Evolutionary conservation across 768 basidiomycete genomes (phyloP).

Genomic region (Bullera alba): DNA sequence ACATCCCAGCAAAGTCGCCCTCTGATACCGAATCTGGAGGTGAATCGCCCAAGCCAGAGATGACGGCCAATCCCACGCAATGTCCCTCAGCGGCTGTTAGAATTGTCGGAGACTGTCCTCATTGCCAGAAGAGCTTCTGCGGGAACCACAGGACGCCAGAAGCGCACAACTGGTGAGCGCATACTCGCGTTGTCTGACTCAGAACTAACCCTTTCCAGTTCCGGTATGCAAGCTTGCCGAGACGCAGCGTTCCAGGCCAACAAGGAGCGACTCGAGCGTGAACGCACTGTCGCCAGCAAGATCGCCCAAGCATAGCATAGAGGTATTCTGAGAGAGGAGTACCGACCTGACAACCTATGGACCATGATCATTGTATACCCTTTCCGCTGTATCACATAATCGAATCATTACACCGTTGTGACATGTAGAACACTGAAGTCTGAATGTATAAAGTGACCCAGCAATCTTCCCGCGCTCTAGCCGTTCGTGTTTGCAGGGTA

Average conservation of each 20-base stretch:
- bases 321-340: too few species aligned
- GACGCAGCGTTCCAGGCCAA: constrained; percentile 44
- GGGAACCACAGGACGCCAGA: constrained; percentile 41
- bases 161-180: constrained; percentile 45
- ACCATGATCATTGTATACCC: too few species aligned
- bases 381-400: too few species aligned
- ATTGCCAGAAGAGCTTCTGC: constrained; percentile 41
- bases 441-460: too few species aligned
- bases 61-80: constrained; percentile 39
- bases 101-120: constrained; percentile 41
- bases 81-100: constrained; percentile 40
- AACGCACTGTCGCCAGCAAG: constrained; percentile 41
- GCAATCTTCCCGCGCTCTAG: too few species aligned
- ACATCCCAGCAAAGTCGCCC: constrained; percentile 35
- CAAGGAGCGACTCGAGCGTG: constrained; percentile 42
- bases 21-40: constrained; percentile 4
- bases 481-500: too few species aligned
- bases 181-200: constrained; percentile 4
- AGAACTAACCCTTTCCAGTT: constrained; percentile 8
- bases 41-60: constrained; percentile 24
- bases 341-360: too few species aligned
- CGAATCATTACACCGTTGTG: too few species aligned
- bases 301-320: constrained; percentile 46
- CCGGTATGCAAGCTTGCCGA: constrained; percentile 42
- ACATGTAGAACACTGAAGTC: too few species aligned